A percentile compares a stretch with the other conserved stretches of the same genome.
These are phyloP conservation scores for Cucurbita maxima DNA, from an alignment of 306 rosid species.

Conservation along the genomic window DNA sequence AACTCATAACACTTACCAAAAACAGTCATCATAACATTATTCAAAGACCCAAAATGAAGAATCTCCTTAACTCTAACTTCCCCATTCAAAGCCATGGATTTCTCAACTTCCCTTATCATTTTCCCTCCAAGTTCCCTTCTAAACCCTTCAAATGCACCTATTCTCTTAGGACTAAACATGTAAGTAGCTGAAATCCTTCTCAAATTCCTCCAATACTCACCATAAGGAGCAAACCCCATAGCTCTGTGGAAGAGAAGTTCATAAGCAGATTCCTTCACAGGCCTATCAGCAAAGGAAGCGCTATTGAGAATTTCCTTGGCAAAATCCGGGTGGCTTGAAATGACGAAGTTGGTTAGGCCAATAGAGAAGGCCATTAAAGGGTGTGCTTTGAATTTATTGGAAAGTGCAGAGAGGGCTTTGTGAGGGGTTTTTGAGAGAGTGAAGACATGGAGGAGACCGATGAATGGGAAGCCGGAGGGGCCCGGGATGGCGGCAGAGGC, in stretches of 20 bases:
- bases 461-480: constrained; percentile 12
- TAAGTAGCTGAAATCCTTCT: constrained; percentile 22
- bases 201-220: constrained; percentile 25
- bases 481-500: constrained; percentile 6
- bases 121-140: constrained; percentile 7
- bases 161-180: constrained; percentile 20
- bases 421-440: constrained; percentile 7
- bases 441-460: constrained; percentile 6
- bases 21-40: constrained; percentile 22
- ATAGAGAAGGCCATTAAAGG: constrained; percentile 23
- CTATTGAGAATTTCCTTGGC: constrained; percentile 20
- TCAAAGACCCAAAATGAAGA: constrained; percentile 22
- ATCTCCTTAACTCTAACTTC: constrained; percentile 9
- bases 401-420: constrained; percentile 11
- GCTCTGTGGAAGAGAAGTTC: constrained; percentile 27
- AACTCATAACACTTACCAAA: constrained; percentile 19
- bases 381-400: constrained; percentile 3
- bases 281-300: constrained; percentile 24
- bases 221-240: constrained; percentile 33
- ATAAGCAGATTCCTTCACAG: constrained; percentile 27
- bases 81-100: background rate
- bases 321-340: constrained; percentile 18
- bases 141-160: constrained; percentile 5
- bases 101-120: constrained; percentile 8
- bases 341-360: constrained; percentile 17